phyloP scores from a whole-genome alignment of 2,329 filamentous ascomycete genomes.

The Torrubiella hemipterigena region DNA sequence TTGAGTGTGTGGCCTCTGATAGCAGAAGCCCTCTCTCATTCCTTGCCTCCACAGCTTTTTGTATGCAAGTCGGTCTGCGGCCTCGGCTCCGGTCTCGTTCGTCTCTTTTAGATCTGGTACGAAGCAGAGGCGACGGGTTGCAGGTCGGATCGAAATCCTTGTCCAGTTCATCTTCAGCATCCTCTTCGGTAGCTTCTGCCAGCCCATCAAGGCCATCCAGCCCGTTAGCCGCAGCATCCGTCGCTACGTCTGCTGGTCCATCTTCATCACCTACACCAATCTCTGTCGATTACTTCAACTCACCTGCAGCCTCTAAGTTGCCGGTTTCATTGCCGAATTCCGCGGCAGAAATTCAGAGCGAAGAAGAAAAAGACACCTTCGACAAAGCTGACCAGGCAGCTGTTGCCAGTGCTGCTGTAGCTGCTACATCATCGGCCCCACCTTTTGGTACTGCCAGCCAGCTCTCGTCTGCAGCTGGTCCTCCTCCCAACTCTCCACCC shows the following conservation, averaged over 20 bases:
- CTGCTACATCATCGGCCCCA: constrained; percentile 19
- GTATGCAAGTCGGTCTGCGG: constrained; percentile 8
- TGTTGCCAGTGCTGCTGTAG: constrained; percentile 10
- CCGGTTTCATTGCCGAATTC: too few species aligned
- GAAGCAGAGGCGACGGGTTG: constrained; percentile 7
- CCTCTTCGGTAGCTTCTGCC: background rate
- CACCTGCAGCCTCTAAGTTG: background rate
- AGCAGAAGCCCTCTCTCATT: too few species aligned
- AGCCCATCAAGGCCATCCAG: too few species aligned
- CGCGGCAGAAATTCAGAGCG: too few species aligned
- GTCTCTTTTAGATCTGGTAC: constrained; percentile 7
- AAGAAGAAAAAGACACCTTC: background rate
- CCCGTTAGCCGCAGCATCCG: background rate
- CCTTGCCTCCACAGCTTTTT: background rate
- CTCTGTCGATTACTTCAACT: background rate
- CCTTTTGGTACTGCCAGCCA: constrained; percentile 7
- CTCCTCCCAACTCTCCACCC: constrained; percentile 29
- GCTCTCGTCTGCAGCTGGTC: constrained; percentile 15
- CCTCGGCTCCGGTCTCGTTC: constrained; percentile 7
- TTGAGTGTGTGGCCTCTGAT: too few species aligned
- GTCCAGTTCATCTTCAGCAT: constrained; percentile 3
- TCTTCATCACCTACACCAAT: background rate
- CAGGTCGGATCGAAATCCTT: constrained; percentile 1
- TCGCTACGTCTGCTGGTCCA: background rate
- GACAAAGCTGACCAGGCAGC: constrained; percentile 3